Base-by-base conservation (phyloP, 495 filamentous ascomycete genomes). In the Xylaria venustula region DNA sequence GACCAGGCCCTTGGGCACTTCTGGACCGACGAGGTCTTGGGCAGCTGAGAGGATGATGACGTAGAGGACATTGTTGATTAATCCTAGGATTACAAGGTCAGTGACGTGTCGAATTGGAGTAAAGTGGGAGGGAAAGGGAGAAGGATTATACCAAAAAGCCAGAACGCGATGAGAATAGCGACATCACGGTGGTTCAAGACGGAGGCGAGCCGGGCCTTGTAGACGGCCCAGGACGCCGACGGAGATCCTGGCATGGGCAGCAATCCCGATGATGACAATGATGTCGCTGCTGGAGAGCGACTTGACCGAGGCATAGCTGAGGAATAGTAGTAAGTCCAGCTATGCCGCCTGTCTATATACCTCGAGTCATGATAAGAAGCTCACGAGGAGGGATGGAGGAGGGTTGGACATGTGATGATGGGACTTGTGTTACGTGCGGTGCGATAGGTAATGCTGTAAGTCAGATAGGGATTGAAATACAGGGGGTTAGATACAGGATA, bases 11-110 rank as follows among this genome's bases (percentile, higher is more conserved):
- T 97, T 97, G 26, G 93, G 94, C 1, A 96, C 79, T 48, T 77
- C 70, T 37, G 89, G 86, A 11, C 93, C 93, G 69, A 98, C 94
- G 58, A 98, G 88, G 71, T 98, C 94, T 60, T 96, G 88, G 20
- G 94, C 93, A n/a, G 94, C 89, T 14, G 92, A 92, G 65, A 98
- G 87, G 72, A 98, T 91, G 71, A 98, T 89, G 32, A 98, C 93
- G 72, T 98, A 98, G 75, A 97, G 89, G 69, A 98, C 89, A 77
- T 97, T 98, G 75, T 98, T 98, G 72, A 98, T 90, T 6, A 97
- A 80, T 54, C 94, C 93, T 98, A 61, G 2, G 65, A 40, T 14
- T 0, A n/a, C 7, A 12, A 54, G 17, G 45, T 26, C 34, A 41
- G 51, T n/a, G 23, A 50, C 12, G 37, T n/a, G 19, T 15, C 41